Evolutionary conservation across 306 rosid species (phyloP).

Genomic region (Vicia faba): DNA sequence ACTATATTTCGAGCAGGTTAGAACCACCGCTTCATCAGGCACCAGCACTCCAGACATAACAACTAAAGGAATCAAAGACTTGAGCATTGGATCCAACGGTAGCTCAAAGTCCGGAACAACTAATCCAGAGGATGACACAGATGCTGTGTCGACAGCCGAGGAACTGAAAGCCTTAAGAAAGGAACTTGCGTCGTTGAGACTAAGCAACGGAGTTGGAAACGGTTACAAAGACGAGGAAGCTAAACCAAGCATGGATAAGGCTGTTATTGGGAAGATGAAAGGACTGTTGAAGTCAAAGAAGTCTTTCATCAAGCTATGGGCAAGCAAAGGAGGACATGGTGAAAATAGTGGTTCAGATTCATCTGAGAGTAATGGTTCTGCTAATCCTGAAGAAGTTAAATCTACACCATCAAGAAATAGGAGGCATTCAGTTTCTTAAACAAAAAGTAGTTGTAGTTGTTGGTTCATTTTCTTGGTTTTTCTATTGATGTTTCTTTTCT

Average conservation of each 20-base stretch:
- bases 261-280: slow-evolving; percentile 76
- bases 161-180: slow-evolving; percentile 84
- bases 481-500: slow-evolving; percentile 4
- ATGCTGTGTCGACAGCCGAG: slow-evolving; percentile 69
- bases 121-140: slow-evolving; percentile 79
- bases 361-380: slow-evolving; percentile 80
- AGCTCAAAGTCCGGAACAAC: slow-evolving; percentile 91
- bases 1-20: slow-evolving; percentile 89
- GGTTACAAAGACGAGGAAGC: slow-evolving; percentile 57
- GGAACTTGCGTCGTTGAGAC: slow-evolving; percentile 84
- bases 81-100: slow-evolving; percentile 65
- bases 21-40: slow-evolving; percentile 77
- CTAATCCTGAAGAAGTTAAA: slow-evolving; percentile 84
- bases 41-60: slow-evolving; percentile 90
- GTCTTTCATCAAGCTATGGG: slow-evolving; percentile 74
- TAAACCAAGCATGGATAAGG: slow-evolving; percentile 63
- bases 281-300: slow-evolving; percentile 81
- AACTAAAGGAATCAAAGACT: slow-evolving; percentile 69
- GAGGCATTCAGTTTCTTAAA: slow-evolving; percentile 93
- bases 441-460: slow-evolving; percentile 39
- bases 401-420: slow-evolving; percentile 87
- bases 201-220: slow-evolving; percentile 54
- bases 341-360: slow-evolving; percentile 96
- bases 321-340: slow-evolving; percentile 81
- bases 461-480: slow-evolving; percentile 34